Conservation (phyloP, 768 basidiomycete species). For the Collybia nuda region DNA sequence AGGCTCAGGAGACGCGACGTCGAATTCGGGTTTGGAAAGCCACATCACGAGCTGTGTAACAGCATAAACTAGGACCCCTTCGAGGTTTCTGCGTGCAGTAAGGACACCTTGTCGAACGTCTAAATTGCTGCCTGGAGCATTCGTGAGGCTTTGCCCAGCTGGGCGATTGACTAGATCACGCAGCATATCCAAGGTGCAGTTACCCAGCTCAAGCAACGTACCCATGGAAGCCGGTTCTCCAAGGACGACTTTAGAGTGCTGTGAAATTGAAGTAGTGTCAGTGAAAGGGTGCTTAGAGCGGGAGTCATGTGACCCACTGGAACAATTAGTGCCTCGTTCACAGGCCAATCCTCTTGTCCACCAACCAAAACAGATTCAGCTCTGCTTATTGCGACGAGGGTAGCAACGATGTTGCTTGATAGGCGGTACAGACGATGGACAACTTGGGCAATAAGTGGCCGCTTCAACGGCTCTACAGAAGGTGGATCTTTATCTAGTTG, state of each 20-base stretch:
- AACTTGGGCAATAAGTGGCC: slow-evolving; percentile 71
- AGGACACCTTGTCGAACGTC: slow-evolving; percentile 58
- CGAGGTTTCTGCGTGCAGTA: slow-evolving; percentile 62
- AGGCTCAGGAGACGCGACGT: slow-evolving; percentile 36
- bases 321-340: slow-evolving; percentile 64
- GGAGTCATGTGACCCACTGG: slow-evolving; percentile 55
- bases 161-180: slow-evolving; percentile 65
- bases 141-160: slow-evolving; percentile 51
- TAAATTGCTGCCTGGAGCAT: slow-evolving; percentile 30
- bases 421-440: slow-evolving; percentile 72
- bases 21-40: slow-evolving; percentile 72
- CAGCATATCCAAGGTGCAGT: slow-evolving; percentile 73
- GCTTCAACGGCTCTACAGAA: slow-evolving; percentile 60
- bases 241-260: slow-evolving; percentile 86
- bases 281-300: neutral
- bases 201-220: slow-evolving; percentile 83
- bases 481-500: slow-evolving; percentile 67
- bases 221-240: slow-evolving; percentile 84
- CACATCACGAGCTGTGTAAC: slow-evolving; percentile 80
- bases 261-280: slow-evolving; percentile 7
- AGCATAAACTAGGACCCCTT: slow-evolving; percentile 67
- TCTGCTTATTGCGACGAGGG: slow-evolving; percentile 67
- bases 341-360: slow-evolving; percentile 71
- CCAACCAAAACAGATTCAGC: slow-evolving; percentile 67
- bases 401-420: slow-evolving; percentile 66